Evolutionary conservation across 176 grass and related monocot species (phyloP).

Genomic region (Raddia distichophylla): DNA sequence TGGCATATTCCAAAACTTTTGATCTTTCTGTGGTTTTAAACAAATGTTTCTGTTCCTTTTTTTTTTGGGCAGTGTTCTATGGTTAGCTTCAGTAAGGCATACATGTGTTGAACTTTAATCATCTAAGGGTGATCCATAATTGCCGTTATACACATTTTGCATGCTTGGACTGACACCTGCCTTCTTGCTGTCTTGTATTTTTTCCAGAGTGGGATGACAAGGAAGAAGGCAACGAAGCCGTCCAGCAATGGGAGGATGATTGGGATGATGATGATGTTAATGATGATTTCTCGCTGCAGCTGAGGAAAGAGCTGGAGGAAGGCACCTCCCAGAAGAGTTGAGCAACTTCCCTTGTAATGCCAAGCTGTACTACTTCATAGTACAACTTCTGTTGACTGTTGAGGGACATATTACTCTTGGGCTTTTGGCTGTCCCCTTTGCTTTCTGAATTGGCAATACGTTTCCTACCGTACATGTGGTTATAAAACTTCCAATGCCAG

Average conservation of each 20-base stretch:
- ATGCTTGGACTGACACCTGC: not conserved
- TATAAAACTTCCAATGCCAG: not conserved
- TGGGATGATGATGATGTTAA: conserved; percentile 91
- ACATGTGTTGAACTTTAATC: not conserved
- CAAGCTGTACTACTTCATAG: not conserved
- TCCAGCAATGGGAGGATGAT: conserved; percentile 93
- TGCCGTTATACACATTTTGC: not conserved
- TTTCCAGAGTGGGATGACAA: conserved; percentile 87
- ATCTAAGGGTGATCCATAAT: not conserved
- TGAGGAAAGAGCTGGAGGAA: conserved; percentile 82
- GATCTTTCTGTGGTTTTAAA: no score
- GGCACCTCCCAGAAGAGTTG: conserved; percentile 63
- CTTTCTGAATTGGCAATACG: conserved; percentile 18
- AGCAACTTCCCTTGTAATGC: conserved; percentile 22
- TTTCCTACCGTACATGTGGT: not conserved
- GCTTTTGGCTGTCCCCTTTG: not conserved
- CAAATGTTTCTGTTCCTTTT: not conserved
- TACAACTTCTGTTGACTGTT: not conserved
- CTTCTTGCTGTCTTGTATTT: conserved; percentile 13
- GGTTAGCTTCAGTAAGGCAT: not conserved
- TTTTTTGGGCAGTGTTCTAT: not conserved
- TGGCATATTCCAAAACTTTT: no score
- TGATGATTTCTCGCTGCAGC: conserved; percentile 82
- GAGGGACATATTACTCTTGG: not conserved
- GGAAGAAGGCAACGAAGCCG: conserved; percentile 71